Conservation (phyloP, 2,329 filamentous ascomycete species). For the Colletotrichum theobromicola region DNA sequence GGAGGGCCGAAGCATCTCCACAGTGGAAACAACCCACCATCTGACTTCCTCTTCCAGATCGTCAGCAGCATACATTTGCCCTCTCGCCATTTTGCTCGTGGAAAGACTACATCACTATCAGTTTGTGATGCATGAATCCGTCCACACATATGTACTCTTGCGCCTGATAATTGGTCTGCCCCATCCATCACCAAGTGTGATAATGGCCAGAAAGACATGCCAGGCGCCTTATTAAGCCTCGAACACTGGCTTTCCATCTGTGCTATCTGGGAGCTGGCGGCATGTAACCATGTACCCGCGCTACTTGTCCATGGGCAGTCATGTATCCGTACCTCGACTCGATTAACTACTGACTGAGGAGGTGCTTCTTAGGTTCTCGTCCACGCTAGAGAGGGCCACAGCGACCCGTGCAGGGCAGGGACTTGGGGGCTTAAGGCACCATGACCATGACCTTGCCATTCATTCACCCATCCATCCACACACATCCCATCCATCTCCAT, state of each 20-base stretch:
- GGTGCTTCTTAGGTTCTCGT: background rate
- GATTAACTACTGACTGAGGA: background rate
- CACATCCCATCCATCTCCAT: background rate
- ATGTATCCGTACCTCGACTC: slow-evolving; percentile 1
- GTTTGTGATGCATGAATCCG: background rate
- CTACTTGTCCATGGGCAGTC: background rate
- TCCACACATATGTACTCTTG: background rate
- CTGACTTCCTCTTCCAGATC: background rate
- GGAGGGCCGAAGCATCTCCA: background rate
- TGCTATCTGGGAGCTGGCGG: background rate
- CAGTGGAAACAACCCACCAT: background rate
- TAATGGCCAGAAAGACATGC: background rate
- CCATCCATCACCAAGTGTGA: background rate
- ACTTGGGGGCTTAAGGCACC: background rate
- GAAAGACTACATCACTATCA: background rate
- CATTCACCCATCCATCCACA: background rate
- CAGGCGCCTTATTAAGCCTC: background rate
- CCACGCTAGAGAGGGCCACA: background rate
- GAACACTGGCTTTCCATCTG: background rate
- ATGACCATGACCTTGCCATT: slow-evolving; percentile 1
- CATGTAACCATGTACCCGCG: background rate
- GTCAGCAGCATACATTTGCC: background rate
- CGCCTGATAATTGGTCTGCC: background rate
- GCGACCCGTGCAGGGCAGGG: slow-evolving; percentile 15
- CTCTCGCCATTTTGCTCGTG: background rate